Evolutionary conservation across 164 flowering plant genomes (phyloP).

Genomic region (Kalanchoe fedtschenkoi): DNA sequence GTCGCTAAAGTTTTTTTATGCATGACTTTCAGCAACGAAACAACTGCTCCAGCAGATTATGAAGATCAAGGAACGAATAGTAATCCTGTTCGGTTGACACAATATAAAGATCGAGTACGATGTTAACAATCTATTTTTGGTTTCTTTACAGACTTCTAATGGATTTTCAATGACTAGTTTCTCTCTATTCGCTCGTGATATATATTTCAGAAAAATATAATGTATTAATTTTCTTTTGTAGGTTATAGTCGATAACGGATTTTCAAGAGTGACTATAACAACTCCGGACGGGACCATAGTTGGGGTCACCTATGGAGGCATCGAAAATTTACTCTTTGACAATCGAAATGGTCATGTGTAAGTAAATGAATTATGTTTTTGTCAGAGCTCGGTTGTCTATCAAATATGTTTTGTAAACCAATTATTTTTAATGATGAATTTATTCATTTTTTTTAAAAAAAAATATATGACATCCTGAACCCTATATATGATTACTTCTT

Average conservation of each 20-base stretch:
- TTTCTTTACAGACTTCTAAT: not conserved
- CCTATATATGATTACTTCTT: too few species aligned
- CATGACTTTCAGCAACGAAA: not conserved
- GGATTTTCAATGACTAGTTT: too few species aligned
- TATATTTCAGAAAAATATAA: too few species aligned
- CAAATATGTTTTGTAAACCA: too few species aligned
- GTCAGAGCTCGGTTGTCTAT: too few species aligned
- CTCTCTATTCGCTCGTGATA: too few species aligned
- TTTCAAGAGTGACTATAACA: constrained; percentile 30
- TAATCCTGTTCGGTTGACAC: not conserved
- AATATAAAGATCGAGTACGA: not conserved
- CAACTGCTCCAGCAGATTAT: too few species aligned
- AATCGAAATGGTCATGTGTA: constrained; percentile 30
- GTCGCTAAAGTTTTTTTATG: not conserved
- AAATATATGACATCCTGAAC: too few species aligned
- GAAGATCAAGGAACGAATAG: not conserved
- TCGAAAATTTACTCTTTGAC: constrained; percentile 25
- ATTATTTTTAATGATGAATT: too few species aligned
- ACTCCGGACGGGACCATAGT: constrained; percentile 31
- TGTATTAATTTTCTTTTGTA: constrained; percentile 2
- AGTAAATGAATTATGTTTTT: too few species aligned
- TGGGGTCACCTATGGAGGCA: constrained; percentile 23
- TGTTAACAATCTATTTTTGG: not conserved
- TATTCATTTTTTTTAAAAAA: too few species aligned
- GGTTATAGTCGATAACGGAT: constrained; percentile 44